Conservation (phyloP, 257 asterid genomes). For the Buddleja alternifolia region DNA sequence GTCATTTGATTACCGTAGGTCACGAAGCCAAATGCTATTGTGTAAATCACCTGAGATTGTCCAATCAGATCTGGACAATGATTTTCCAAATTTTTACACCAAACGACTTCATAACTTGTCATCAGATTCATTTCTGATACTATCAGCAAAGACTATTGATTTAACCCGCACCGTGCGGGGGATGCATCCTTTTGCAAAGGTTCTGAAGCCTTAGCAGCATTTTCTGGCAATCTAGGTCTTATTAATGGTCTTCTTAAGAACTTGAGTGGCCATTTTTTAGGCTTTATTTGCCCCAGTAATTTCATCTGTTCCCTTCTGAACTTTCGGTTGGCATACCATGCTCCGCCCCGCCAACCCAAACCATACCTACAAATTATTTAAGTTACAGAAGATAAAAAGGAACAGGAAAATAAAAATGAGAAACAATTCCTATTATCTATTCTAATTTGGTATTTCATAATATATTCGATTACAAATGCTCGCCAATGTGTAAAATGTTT, state of each 20-base stretch:
- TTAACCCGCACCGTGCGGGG: constrained; percentile 3
- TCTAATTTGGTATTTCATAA: no score
- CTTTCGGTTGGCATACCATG: constrained; percentile 62
- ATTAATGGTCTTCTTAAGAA: constrained; percentile 62
- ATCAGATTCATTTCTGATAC: background rate
- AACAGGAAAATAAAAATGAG: background rate
- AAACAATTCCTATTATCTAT: background rate
- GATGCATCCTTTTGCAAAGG: constrained; percentile 31
- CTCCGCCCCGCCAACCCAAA: constrained; percentile 94
- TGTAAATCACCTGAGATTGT: background rate
- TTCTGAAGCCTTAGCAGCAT: constrained; percentile 42
- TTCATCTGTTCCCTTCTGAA: constrained; percentile 77
- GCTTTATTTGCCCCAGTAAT: constrained; percentile 62
- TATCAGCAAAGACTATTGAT: background rate
- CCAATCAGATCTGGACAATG: background rate
- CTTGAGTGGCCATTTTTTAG: constrained; percentile 68
- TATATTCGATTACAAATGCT: no score
- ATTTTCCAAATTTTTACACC: constrained; percentile 6
- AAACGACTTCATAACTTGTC: background rate
- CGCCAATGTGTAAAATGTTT: no score
- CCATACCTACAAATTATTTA: constrained; percentile 53
- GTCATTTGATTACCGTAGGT: no score
- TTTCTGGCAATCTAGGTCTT: constrained; percentile 43
- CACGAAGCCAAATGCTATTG: no score
- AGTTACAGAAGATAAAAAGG: background rate